These are phyloP conservation scores for Amesomyces nigricolor DNA, from an alignment of 2,329 filamentous ascomycete species.

Conservation along the genomic window DNA sequence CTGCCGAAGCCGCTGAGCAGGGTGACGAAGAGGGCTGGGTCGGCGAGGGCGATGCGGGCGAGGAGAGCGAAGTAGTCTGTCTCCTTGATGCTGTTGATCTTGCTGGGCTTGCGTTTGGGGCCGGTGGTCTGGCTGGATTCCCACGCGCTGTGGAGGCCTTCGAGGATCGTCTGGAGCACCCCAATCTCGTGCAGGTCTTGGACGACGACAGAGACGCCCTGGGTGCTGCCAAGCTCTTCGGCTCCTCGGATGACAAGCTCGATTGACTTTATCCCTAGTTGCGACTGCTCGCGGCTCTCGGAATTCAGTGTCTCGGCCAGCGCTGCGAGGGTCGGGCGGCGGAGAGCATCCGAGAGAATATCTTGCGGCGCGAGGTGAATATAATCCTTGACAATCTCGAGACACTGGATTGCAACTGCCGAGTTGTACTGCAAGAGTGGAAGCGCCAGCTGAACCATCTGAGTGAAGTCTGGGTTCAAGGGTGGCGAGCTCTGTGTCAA, in stretches of 20 bases:
- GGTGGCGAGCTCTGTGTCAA: conserved; percentile 60
- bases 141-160: conserved; percentile 61
- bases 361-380: conserved; percentile 64
- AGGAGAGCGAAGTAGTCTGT: conserved; percentile 83
- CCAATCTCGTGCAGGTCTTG: conserved; percentile 60
- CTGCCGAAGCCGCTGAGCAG: conserved; percentile 45
- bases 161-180: conserved; percentile 58
- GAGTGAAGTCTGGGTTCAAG: conserved; percentile 55
- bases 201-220: conserved; percentile 57
- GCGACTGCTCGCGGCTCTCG: conserved; percentile 52
- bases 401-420: conserved; percentile 55
- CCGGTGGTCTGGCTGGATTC: conserved; percentile 77
- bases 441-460: conserved; percentile 57
- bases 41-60: conserved; percentile 68
- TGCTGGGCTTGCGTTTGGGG: conserved; percentile 63
- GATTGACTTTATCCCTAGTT: conserved; percentile 54
- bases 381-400: conserved; percentile 65
- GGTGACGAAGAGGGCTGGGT: conserved; percentile 61
- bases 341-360: conserved; percentile 53
- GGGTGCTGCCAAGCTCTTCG: conserved; percentile 53
- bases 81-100: conserved; percentile 69
- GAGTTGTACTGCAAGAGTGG: conserved; percentile 62
- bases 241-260: conserved; percentile 62
- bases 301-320: conserved; percentile 46
- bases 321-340: conserved; percentile 44